These are phyloP conservation scores for Tympanopsis confertula DNA, from an alignment of 2,329 filamentous ascomycete genomes.

Conservation along the genomic window DNA sequence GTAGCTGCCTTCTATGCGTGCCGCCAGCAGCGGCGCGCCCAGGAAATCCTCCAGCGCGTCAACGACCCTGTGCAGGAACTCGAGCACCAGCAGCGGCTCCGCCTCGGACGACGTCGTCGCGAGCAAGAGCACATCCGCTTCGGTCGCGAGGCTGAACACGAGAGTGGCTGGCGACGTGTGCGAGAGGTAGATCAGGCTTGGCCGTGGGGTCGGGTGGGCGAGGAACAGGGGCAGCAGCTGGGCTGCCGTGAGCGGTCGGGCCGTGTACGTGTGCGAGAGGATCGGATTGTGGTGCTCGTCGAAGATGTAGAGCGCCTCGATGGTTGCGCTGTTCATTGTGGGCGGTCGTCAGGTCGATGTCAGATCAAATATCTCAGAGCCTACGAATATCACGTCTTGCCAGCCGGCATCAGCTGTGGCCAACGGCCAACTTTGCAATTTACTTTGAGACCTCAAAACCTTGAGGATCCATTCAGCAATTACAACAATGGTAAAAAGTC, in stretches of 20 bases:
- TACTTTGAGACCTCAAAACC: no score
- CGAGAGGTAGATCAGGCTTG: conserved; percentile 75
- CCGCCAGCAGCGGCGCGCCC: conserved; percentile 71
- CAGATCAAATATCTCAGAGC: background rate
- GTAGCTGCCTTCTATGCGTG: conserved; percentile 80
- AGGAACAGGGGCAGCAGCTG: conserved; percentile 79
- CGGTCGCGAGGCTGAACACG: conserved; percentile 70
- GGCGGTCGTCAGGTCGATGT: conserved; percentile 2
- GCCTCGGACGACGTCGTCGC: conserved; percentile 76
- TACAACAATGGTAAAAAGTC: background rate
- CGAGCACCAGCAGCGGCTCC: conserved; percentile 78
- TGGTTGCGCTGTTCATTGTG: conserved; percentile 64
- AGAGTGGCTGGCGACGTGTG: conserved; percentile 75
- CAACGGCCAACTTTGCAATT: no score
- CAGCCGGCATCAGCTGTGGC: background rate
- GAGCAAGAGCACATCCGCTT: conserved; percentile 78
- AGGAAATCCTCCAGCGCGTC: conserved; percentile 92
- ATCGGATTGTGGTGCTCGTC: conserved; percentile 84
- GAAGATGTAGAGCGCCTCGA: conserved; percentile 93
- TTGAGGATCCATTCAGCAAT: no score
- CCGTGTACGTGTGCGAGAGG: conserved; percentile 79
- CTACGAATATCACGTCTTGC: background rate
- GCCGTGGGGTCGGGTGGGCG: conserved; percentile 67
- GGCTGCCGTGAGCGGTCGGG: conserved; percentile 64
- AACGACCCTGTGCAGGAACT: conserved; percentile 86